Percentiles rank a stretch among this genome's conserved stretches.
Conservation (phyloP, 2,329 filamentous ascomycete genomes). For the Lecanicillium sp. region DNA sequence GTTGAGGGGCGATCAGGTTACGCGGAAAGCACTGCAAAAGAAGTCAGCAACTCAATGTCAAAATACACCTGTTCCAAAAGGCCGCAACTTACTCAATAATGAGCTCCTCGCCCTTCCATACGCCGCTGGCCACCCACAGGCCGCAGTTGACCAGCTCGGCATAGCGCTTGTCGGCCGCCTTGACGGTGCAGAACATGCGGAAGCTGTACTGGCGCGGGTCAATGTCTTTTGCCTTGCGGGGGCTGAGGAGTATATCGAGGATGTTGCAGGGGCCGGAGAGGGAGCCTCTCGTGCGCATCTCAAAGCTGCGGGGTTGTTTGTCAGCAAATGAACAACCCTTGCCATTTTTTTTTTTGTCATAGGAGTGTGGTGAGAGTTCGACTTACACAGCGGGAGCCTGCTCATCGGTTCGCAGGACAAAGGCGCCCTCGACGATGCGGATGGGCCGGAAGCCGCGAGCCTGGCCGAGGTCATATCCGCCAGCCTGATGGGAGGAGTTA, state of each 20-base stretch:
- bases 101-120: conserved; percentile 36
- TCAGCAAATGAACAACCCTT: background rate
- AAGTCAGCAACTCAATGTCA: conserved; percentile 1
- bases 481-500: conserved; percentile 20
- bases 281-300: conserved; percentile 40
- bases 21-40: conserved; percentile 22
- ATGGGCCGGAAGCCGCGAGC: conserved; percentile 32
- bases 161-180: conserved; percentile 42
- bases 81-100: conserved; percentile 34
- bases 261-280: conserved; percentile 37
- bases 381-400: conserved; percentile 36
- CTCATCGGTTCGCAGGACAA: conserved; percentile 40
- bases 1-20: conserved; percentile 19
- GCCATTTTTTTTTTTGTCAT: background rate
- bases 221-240: conserved; percentile 28
- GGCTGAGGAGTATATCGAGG: conserved; percentile 31
- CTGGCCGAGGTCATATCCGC: conserved; percentile 34
- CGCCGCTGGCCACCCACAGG: conserved; percentile 41
- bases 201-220: conserved; percentile 38
- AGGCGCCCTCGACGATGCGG: conserved; percentile 39
- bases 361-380: background rate
- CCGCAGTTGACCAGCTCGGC: conserved; percentile 40
- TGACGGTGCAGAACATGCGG: conserved; percentile 40
- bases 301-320: conserved; percentile 21
- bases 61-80: background rate